A percentile compares a stretch with the other conserved stretches of the same genome.
Conservation (phyloP, 192 early-diverging fungal genomes). For the Umbelopsis sp. region DNA sequence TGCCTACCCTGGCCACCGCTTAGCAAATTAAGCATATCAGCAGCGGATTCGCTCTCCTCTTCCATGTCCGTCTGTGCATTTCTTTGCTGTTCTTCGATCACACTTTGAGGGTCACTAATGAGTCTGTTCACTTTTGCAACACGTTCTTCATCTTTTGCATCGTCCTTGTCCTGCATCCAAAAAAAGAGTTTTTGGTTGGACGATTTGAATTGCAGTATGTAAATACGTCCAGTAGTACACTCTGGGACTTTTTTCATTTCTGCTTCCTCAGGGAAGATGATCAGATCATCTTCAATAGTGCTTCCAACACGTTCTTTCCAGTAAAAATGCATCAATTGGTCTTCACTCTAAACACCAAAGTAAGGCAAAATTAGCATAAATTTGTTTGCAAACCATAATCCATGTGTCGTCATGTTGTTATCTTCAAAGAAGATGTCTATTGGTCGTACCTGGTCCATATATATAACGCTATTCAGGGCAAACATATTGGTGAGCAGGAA, state of each 20-base stretch:
- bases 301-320: slow-evolving; percentile 73
- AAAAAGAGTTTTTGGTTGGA: slow-evolving; percentile 79
- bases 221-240: slow-evolving; percentile 75
- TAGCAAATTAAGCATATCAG: slow-evolving; percentile 14
- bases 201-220: slow-evolving; percentile 80
- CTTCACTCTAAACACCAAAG: slow-evolving; percentile 47
- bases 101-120: slow-evolving; percentile 54
- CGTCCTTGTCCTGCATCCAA: slow-evolving; percentile 80
- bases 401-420: not conserved
- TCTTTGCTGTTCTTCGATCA: slow-evolving; percentile 18
- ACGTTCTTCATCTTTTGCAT: slow-evolving; percentile 59
- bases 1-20: not conserved
- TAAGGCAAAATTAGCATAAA: not conserved
- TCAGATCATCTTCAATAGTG: slow-evolving; percentile 52
- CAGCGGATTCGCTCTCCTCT: slow-evolving; percentile 14
- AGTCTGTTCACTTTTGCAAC: slow-evolving; percentile 58
- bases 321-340: slow-evolving; percentile 76
- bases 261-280: slow-evolving; percentile 80
- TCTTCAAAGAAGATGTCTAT: not conserved
- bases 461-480: slow-evolving; percentile 47
- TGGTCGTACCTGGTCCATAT: slow-evolving; percentile 58
- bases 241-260: slow-evolving; percentile 53
- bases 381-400: not conserved
- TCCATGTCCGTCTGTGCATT: not conserved
- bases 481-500: not conserved